Evolutionary conservation across 2,329 filamentous ascomycete genomes (phyloP), one percentile per base, ranked within the genome.

Genomic region (Aquanectria penicillioides): DNA sequence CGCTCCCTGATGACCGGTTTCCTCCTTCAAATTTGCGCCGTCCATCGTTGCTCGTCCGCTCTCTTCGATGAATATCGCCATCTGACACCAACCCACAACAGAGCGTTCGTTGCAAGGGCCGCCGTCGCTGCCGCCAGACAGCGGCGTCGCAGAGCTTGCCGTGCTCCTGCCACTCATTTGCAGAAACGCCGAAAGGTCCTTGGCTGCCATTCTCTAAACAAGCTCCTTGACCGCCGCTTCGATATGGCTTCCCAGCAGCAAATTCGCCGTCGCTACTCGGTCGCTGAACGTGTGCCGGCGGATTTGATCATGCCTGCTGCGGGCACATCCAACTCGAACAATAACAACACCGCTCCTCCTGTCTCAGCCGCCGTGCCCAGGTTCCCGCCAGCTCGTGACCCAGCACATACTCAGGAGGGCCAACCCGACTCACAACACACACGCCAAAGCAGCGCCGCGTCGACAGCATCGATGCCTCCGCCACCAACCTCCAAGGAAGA

Each of bases 1-100:
- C 60, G 69, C 67, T 70, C 62, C 65, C 71, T 70, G 78, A 84
- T 84, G 82, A 81, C 77, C 69, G 75, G 73, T 68, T 78, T 77
- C 69, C 76, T 82, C 61, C 70, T 83, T 57, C 74, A 76, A 71
- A 74, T 81, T 64, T 83, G 81, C 71, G 77, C 78, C 70, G 72
- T 77, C 66, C 78, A 80, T 72, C 76, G 78, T 68, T 79, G 74
- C 69, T 78, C 78, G 67, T 75, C 74, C 73, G 68, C 76, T 72
- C 74, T 82, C 70, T 74, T 80, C 63, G 70, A 81, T 75, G 77
- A 82, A 64, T 74, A 77, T 59, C 74, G 74, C 64, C 76, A 76
- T 63, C 69, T 80, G 64, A 76, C 74, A 59, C 75, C 71, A 63
- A 62, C 67, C 52, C 69, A 76, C 65, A 65, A 76, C 69, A 78